These are phyloP conservation scores for Gastrolobium bilobum DNA, from an alignment of 306 rosid species.

Conservation along the genomic window DNA sequence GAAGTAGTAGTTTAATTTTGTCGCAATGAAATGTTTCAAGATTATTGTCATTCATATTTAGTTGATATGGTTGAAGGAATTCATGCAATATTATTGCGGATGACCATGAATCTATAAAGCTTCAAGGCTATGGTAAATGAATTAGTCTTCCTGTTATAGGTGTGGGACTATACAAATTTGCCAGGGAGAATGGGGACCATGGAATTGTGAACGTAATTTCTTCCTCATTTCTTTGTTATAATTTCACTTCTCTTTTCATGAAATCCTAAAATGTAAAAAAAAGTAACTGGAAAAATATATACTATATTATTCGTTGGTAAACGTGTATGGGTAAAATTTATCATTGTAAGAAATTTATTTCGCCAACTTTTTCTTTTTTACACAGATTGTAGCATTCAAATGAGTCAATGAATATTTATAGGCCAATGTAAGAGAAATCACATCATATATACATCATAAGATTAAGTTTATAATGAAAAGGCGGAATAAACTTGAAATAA, in stretches of 20 bases:
- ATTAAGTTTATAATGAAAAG: too few relatives aligned
- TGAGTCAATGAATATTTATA: too few relatives aligned
- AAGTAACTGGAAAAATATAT: too few relatives aligned
- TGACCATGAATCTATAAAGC: background rate
- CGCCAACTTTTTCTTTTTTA: too few relatives aligned
- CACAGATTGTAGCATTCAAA: too few relatives aligned
- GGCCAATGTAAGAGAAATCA: too few relatives aligned
- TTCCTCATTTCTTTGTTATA: background rate
- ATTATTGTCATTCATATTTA: slow-evolving; percentile 31
- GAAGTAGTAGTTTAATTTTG: background rate
- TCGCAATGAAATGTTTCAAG: slow-evolving; percentile 26
- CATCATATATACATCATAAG: too few relatives aligned
- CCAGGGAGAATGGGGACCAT: background rate
- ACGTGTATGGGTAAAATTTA: too few relatives aligned
- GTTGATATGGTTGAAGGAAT: slow-evolving; percentile 8
- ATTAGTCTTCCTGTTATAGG: background rate
- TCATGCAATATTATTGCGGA: background rate
- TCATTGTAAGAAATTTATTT: too few relatives aligned
- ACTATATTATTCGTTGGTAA: too few relatives aligned
- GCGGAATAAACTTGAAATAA: too few relatives aligned
- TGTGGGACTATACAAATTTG: background rate
- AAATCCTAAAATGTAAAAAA: background rate
- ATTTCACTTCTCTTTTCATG: background rate
- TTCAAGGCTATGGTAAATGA: background rate
- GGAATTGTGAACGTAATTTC: background rate